Conservation (phyloP, 345 rosid species). For the Salix dunnii region DNA sequence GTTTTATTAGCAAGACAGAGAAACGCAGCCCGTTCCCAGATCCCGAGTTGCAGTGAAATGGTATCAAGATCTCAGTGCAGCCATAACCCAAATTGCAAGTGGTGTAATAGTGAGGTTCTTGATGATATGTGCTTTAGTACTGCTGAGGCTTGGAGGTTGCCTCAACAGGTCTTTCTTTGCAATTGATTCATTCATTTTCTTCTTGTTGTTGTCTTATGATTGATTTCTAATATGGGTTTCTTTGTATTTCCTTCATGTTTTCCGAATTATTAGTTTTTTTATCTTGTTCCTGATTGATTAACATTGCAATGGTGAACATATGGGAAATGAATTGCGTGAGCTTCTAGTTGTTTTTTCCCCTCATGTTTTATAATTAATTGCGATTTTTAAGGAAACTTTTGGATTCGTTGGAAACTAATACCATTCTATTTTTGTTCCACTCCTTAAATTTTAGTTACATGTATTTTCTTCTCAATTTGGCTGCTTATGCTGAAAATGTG, state of each 20-base stretch:
- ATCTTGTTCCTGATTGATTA: neutral
- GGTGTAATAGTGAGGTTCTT: slow-evolving; percentile 79
- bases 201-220: neutral
- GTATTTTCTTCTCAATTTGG: neutral
- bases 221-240: slow-evolving; percentile 4
- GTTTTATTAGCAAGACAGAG: slow-evolving; percentile 30
- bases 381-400: neutral
- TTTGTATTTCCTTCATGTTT: neutral
- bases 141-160: slow-evolving; percentile 66
- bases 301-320: neutral
- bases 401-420: neutral
- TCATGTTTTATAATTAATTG: neutral
- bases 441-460: neutral
- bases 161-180: slow-evolving; percentile 68
- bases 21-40: slow-evolving; percentile 26
- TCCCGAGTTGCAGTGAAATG: slow-evolving; percentile 53
- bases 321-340: neutral
- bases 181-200: slow-evolving; percentile 16
- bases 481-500: neutral
- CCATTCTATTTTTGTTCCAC: neutral
- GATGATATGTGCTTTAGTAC: slow-evolving; percentile 69
- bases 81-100: slow-evolving; percentile 51
- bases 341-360: neutral
- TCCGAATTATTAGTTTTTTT: neutral
- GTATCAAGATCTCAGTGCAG: slow-evolving; percentile 57